Evolutionary conservation across 2,329 filamentous ascomycete genomes (phyloP), one percentile per base, ranked within the genome.

Genomic region (Waltergamsia citrina): DNA sequence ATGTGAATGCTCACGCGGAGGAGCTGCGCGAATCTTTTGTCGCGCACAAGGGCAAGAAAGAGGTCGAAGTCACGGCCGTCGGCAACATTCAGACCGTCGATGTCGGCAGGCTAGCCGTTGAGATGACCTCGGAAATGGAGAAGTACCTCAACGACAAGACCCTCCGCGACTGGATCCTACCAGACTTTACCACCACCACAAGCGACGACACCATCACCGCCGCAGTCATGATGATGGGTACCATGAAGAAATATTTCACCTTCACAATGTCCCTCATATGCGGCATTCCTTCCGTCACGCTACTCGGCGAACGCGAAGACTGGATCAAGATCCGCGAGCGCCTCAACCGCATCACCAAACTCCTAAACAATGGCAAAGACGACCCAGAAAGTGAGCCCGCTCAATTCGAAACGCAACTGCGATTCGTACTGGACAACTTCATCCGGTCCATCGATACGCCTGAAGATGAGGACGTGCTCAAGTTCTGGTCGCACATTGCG

Each of bases 201-300:
- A 38, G 53, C 2, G 43, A 43, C 0, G 71, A 76, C 43, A 44
- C 44, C 6, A 48, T 61, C 1, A 54, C 62, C 3, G 62, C 63
- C 0, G 50, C 60, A 1, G 51, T 73, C 4, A 30, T 70, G 3
- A 64, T 74, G 52, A 72, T 74, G 67, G 65, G 61, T 3, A 49
- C 59, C 0, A 48, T 71, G 52, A 60, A 70, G 42, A 54, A 60
- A 15, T 74, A 70, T 41, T 74, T 72, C 38, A 35, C 30, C 1
- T 66, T 60, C 40, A 36, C 4, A 1, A 41, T 43, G 11, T 8
- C 12, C 9, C 29, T 11, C 1, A 36, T 54, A 0, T 74, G 69
- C 40, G 70, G 69, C 0, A 52, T 75, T 3, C 71, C 71, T 0
- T 61, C 59, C 0, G 65, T 74, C 1, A 74, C 69, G 0, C 48